Conservation (phyloP, 345 rosid genomes). For the Lagerstroemia speciosa region DNA sequence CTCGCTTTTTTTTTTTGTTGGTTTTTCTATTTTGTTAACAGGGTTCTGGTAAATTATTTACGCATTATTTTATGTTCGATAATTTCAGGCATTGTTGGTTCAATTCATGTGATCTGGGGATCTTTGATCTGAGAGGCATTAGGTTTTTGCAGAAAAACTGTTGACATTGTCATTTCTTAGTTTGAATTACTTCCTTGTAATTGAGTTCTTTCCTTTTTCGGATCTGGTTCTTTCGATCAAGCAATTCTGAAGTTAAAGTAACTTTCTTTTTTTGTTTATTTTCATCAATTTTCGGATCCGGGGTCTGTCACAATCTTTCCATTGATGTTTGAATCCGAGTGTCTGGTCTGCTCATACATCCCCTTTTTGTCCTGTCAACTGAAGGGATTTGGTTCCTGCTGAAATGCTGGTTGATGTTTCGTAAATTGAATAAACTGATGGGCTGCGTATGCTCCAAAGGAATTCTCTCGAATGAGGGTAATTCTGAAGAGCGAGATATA, state of each 20-base stretch:
- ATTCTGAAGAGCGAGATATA: conserved; percentile 17
- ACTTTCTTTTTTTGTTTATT: background rate
- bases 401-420: background rate
- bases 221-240: background rate
- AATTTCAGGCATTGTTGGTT: background rate
- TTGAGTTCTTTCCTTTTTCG: background rate
- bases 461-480: conserved; percentile 24
- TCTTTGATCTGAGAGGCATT: background rate
- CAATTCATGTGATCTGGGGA: background rate
- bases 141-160: background rate
- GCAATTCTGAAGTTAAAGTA: background rate
- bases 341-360: no score
- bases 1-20: background rate
- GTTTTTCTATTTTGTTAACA: background rate
- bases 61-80: background rate
- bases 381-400: background rate
- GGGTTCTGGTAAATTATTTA: background rate
- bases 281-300: no score
- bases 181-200: background rate
- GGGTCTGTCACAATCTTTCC: no score
- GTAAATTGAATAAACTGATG: conserved; percentile 27
- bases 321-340: background rate
- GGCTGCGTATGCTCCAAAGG: conserved; percentile 90
- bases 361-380: background rate
- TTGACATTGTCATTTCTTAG: background rate